Evolutionary conservation across 2,329 filamentous ascomycete genomes (phyloP), one percentile per base, ranked within the genome.

Genomic region (Cladosporium sp.): DNA sequence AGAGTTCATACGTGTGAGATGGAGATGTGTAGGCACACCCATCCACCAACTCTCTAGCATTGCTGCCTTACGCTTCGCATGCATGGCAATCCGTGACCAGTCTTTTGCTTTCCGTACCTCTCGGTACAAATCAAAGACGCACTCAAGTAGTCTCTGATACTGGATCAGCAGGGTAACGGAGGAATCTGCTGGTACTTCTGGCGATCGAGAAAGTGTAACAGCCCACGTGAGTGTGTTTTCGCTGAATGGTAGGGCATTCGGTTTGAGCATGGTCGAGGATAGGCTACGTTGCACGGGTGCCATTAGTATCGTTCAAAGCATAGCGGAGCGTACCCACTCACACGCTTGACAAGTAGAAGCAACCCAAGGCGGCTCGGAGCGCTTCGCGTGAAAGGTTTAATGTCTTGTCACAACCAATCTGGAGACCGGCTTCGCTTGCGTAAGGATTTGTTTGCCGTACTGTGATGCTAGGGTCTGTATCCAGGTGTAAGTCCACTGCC

Each of bases 401-500:
- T 21, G n/a, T 11, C n/a, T 46, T 23, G n/a, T 23, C n/a, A 10
- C 39, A 21, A 21, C 3, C 2, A 5, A 23, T 1, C n/a, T 21
- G 39, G n/a, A 23, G 8, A 21, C n/a, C 5, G 8, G 8, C 8
- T 21, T 46, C n/a, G 39, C 39, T 13, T 46, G 39, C n/a, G n/a
- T 13, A 23, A 46, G n/a, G 3, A 11, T 11, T n/a, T 46, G n/a
- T 3, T n/a, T 46, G n/a, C 10, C 39, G 39, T 3, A 46, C 7
- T 13, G 21, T 13, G 1, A 36, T 7, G 21, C n/a, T 23, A n/a
- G 25, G 51, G 14, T 58, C 25, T 23, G 28, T 48, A 32, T 30
- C 25, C 18, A 64, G 39, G 23, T 54, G 26, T n/a, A 64, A 30
- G 10, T 64, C 51, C 26, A 58, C 39, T n/a, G 28, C 23, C 26